Evolutionary conservation across 225 moss, liverwort and hornwort genomes (phyloP), one percentile per base, ranked within the genome.

Genomic region (Neckera pumila): DNA sequence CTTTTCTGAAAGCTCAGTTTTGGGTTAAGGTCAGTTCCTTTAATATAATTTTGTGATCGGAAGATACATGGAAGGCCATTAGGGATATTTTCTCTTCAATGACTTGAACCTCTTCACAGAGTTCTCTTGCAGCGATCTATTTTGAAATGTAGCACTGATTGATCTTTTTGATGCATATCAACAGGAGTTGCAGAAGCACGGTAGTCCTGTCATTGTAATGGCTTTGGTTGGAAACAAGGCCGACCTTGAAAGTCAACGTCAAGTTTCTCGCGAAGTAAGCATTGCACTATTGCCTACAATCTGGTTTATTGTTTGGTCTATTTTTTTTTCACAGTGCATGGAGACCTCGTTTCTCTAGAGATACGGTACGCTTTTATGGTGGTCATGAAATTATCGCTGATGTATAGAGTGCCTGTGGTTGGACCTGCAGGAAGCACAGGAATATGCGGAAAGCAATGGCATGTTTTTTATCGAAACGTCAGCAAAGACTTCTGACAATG

Each of bases 401-500:
- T 70, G 36, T 66, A 9, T 6, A 34, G 22, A n/a, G 59, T 31
- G 26, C 20, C 16, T 58, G 51, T 38, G 43, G 23, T 79, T 83
- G 33, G 62, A 59, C 54, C 30, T 78, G 86, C 88, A 98, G 97
- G 98, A 98, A 87, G 95, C 97, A 19, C 91, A 95, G 84, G 92
- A 93, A 23, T 98, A 98, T 82, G 98, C 98, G 22, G 96, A 95
- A 70, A 93, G 95, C 62, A 98, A 98, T 88, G 96, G 98, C 25
- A 98, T 98, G 98, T 98, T 97, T 89, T 96, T 94, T 45, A 97
- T 98, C 58, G 98, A 98, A 92, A 96, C 98, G 31, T 98, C 98
- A 91, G 98, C 98, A 2, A 98, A 97, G 85, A 97, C 97, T 40
- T 95, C 98, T 38, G 96, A 97, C 76, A 98, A 98, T 70, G 97